Evolutionary conservation across 2,329 filamentous ascomycete genomes (phyloP).

Genomic region (Fusarium paranaense): DNA sequence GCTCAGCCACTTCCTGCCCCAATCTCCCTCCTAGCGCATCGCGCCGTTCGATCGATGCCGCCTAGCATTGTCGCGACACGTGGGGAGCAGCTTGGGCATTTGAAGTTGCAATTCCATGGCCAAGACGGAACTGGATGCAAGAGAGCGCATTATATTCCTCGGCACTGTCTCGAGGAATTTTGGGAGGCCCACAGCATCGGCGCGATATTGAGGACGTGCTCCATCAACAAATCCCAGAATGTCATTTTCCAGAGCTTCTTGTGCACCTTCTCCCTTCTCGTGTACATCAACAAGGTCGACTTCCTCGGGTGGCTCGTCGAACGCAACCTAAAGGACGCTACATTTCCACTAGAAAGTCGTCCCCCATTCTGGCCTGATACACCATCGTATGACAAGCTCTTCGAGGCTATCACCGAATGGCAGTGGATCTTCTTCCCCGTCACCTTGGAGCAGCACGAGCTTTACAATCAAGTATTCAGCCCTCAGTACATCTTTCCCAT

Average conservation of each 20-base stretch:
- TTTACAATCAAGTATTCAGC: background rate
- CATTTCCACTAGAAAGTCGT: background rate
- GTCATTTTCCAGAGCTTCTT: background rate
- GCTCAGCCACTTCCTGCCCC: background rate
- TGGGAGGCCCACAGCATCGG: background rate
- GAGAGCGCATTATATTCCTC: background rate
- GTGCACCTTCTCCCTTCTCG: constrained; percentile 8
- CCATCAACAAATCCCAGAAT: background rate
- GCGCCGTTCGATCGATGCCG: background rate
- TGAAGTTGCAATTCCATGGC: background rate
- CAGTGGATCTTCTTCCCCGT: constrained; percentile 17
- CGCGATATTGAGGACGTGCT: background rate
- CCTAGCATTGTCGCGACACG: background rate
- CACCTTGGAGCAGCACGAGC: background rate
- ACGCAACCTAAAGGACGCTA: background rate
- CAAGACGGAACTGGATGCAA: background rate
- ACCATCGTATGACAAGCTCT: background rate
- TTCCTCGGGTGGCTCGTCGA: background rate
- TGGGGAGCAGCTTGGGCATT: background rate
- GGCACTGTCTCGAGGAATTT: background rate
- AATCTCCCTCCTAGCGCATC: background rate
- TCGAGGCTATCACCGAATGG: background rate
- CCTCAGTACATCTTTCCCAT: constrained; percentile 3
- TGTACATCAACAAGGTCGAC: background rate
- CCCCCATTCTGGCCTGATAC: background rate